These are phyloP conservation scores for Chaetomidium leptoderma DNA, from an alignment of 495 filamentous ascomycete species.

Conservation along the genomic window DNA sequence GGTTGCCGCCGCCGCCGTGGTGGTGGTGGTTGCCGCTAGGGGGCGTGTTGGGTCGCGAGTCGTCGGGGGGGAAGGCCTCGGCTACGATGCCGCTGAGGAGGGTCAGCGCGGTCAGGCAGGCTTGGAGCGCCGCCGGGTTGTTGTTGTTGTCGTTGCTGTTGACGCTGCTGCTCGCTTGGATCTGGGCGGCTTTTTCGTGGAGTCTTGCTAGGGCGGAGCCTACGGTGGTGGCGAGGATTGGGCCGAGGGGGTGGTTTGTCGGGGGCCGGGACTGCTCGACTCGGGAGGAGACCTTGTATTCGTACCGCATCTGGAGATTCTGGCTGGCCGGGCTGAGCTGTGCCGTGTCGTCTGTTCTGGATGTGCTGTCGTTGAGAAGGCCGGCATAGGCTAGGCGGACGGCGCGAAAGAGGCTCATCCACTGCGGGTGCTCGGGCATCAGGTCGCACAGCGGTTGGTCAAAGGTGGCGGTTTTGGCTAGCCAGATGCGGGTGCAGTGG, in stretches of 20 bases:
- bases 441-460: not conserved
- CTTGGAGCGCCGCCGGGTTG: constrained; percentile 16
- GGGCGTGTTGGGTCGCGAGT: constrained; percentile 8
- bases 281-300: not conserved
- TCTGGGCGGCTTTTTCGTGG: constrained; percentile 6
- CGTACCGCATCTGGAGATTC: not conserved
- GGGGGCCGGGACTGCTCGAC: not conserved
- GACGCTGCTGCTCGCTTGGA: not conserved
- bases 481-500: constrained; percentile 37
- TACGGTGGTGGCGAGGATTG: constrained; percentile 22
- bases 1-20: constrained; percentile 1
- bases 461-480: constrained; percentile 31
- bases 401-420: constrained; percentile 42
- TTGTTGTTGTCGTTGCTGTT: not conserved
- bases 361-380: no score
- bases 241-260: constrained; percentile 9
- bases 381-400: constrained; percentile 37
- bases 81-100: constrained; percentile 15
- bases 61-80: constrained; percentile 11
- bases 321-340: not conserved
- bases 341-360: constrained; percentile 16
- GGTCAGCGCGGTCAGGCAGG: constrained; percentile 22
- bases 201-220: constrained; percentile 14
- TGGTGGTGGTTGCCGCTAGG: not conserved
- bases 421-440: constrained; percentile 36